These are phyloP conservation scores for Candida labiduridarum DNA, from an alignment of 1,139 yeast genomes.

Conservation along the genomic window DNA sequence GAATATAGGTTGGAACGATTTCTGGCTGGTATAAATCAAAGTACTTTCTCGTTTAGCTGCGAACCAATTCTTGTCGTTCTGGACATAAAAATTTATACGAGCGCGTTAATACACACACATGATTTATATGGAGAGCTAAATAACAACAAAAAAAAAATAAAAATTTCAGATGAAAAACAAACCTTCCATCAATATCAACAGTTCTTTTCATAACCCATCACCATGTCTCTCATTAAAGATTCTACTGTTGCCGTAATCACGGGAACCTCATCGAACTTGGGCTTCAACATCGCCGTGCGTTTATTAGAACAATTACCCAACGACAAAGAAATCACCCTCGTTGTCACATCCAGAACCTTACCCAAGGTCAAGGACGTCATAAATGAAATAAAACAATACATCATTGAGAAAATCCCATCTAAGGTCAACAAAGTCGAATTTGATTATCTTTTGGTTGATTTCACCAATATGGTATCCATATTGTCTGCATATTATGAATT, in stretches of 20 bases:
- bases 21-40: slow-evolving; percentile 43
- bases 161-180: neutral
- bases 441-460: slow-evolving; percentile 85
- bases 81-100: no score
- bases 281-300: slow-evolving; percentile 81
- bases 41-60: neutral
- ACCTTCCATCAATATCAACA: neutral
- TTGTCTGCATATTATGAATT: slow-evolving; percentile 74
- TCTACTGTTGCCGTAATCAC: slow-evolving; percentile 46
- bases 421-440: slow-evolving; percentile 68
- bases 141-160: neutral
- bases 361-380: slow-evolving; percentile 84
- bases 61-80: no score
- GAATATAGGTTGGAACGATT: slow-evolving; percentile 75
- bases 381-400: slow-evolving; percentile 55
- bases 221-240: slow-evolving; percentile 22
- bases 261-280: slow-evolving; percentile 69
- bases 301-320: slow-evolving; percentile 61
- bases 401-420: slow-evolving; percentile 30
- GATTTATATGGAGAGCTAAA: neutral
- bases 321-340: slow-evolving; percentile 63
- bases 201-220: neutral
- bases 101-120: no score
- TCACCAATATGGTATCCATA: slow-evolving; percentile 87
- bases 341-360: slow-evolving; percentile 86